A percentile compares a stretch with the other conserved stretches of the same genome.
Conservation (phyloP, 2,329 filamentous ascomycete species). For the Neonectria ditissima region DNA sequence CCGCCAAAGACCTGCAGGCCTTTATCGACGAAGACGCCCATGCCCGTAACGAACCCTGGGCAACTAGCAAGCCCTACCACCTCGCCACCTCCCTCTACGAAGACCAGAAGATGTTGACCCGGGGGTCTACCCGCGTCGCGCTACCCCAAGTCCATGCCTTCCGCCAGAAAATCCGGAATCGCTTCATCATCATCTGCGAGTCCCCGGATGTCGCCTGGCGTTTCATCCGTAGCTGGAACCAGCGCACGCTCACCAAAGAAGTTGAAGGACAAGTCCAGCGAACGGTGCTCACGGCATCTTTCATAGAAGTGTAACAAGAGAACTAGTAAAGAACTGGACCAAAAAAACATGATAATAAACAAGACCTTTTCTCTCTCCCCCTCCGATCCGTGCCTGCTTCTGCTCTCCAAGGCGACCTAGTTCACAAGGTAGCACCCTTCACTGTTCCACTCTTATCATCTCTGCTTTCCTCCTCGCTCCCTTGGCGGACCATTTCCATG, state of each 20-base stretch:
- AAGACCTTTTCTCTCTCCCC: conserved; percentile 15
- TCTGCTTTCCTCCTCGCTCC: conserved; percentile 2
- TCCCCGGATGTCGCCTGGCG: conserved; percentile 51
- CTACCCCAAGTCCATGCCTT: conserved; percentile 30
- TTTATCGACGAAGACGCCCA: conserved; percentile 30
- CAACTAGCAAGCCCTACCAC: conserved; percentile 26
- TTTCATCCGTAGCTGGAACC: conserved; percentile 58
- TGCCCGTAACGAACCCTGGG: conserved; percentile 31
- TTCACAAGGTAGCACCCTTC: neutral
- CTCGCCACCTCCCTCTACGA: conserved; percentile 23
- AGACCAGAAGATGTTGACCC: neutral
- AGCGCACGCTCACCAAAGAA: conserved; percentile 44
- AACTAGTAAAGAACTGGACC: conserved; percentile 12
- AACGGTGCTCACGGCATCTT: conserved; percentile 47
- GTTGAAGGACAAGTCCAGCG: conserved; percentile 22
- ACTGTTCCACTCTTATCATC: neutral
- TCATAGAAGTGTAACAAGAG: conserved; percentile 49
- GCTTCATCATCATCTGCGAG: conserved; percentile 51
- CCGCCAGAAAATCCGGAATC: conserved; percentile 34
- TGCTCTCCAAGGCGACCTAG: neutral
- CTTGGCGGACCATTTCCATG: conserved; percentile 11
- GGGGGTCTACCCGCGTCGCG: conserved; percentile 22
- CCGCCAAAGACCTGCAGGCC: conserved; percentile 35
- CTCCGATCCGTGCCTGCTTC: conserved; percentile 8
- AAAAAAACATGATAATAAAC: conserved; percentile 19